Evolutionary conservation across 257 asterid species (phyloP), one percentile per base, ranked within the genome.

Genomic region (Prunella vulgaris): DNA sequence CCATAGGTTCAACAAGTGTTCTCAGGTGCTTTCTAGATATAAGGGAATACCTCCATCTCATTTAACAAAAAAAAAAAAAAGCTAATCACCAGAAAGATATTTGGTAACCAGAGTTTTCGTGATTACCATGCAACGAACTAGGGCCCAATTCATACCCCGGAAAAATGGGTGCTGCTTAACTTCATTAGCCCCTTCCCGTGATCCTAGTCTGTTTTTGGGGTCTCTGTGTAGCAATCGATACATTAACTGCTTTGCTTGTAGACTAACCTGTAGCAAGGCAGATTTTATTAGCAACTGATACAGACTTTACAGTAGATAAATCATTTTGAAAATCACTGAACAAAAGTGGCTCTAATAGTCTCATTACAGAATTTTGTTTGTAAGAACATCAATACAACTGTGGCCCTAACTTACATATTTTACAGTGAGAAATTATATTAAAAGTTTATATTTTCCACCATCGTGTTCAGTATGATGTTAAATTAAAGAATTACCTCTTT

Each of bases 111-210:
- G 69, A 58, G 44, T 14, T 66, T 42, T 3, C n/a, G 7, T 44
- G 46, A 53, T 78, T 89, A 93, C 99, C 99, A 81, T 78, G 93
- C 96, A 84, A 51, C 99, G 94, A 64, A 93, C 84, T 15, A 93
- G 82, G 78, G 97, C 96, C 99, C 99, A 93, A 30, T 90, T 93
- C 66, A 88, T 79, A 25, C 97, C 97, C 10, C 86, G 83, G 79
- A 93, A 93, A 78, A 93, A 90, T 3, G 96, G 96, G 74, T 90
- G 99, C 35, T 77, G 85, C 84, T 90, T 93, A 65, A 93, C 82
- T 84, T 90, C 99, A 28, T 86, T 84, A 5, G 97, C 96, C 24
- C 99, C 99, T 85, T 89, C 97, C 3, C 84, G 86, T 5, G 99
- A 82, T 17, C 96, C 99, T 74, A 93, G 84, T 80, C 99, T 86